These are phyloP conservation scores for Mycena metata DNA, from an alignment of 768 basidiomycete species.

Conservation along the genomic window DNA sequence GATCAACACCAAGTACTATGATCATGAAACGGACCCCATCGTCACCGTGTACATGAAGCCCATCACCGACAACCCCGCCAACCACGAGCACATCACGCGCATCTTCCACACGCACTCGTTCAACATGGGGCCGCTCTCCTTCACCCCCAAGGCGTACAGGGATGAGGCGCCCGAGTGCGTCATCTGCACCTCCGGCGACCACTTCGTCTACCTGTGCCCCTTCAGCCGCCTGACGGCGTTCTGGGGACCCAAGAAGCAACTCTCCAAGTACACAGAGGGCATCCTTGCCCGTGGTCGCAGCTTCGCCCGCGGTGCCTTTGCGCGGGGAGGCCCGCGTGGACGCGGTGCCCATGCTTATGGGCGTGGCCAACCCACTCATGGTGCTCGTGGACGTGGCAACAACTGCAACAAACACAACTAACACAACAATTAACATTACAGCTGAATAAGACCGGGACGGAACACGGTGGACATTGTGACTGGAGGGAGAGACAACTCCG, in stretches of 20 bases:
- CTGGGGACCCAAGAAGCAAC: background rate
- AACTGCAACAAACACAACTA: background rate
- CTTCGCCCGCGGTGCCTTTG: too few species aligned
- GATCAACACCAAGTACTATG: background rate
- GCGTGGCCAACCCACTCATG: too few species aligned
- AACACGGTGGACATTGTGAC: background rate
- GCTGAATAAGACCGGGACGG: background rate
- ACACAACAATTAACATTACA: background rate
- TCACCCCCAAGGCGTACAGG: background rate
- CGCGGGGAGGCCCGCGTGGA: background rate
- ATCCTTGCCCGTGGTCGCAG: background rate
- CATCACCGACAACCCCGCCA: background rate
- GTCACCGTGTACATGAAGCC: background rate
- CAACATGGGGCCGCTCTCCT: background rate
- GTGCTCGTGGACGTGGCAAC: too few species aligned
- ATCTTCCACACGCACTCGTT: background rate
- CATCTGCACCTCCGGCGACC: background rate
- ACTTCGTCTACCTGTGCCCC: background rate
- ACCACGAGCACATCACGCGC: background rate
- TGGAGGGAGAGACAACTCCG: conserved; percentile 12
- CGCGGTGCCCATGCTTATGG: too few species aligned
- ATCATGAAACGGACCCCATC: background rate
- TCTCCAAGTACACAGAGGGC: background rate
- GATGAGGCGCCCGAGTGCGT: background rate
- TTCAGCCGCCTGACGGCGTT: background rate